Evolutionary conservation across 1,139 yeast species (phyloP), one percentile per base, ranked within the genome.

Genomic region (Hyphopichia fennica): DNA sequence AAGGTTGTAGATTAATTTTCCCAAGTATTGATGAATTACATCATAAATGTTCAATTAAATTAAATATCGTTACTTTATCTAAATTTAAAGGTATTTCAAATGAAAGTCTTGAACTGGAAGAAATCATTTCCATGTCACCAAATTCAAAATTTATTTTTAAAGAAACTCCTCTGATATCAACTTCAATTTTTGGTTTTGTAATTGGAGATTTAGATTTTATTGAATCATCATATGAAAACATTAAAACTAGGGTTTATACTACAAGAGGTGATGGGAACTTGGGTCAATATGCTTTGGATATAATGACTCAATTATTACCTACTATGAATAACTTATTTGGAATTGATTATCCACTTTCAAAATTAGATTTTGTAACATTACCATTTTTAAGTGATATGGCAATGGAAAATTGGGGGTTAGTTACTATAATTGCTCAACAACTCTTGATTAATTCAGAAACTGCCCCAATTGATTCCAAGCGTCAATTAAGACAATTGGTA

Each of bases 351-450:
- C 91, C 91, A 1, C 63, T 83, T 48, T 63, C 68, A 5, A 86
- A 86, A 51, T 60, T 85, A 33, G 93, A 85, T 54, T 63, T 86
- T 37, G 77, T 82, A 2, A 77, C 86, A 1, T 58, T 86, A 13
- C 93, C 93, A 6, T 84, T 81, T 51, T 68, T 86, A 45, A 72
- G 81, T 28, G 91, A 85, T 58, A 86, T 87, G 45, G 93, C 87
- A 4, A 86, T 84, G 83, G 95, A 86, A 57, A 84, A 85, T 55
- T 82, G 86, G 79, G 87, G 88, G 3, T 63, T 84, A 64, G 72
- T 85, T 28, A 77, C 84, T 2, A 71, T 84, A 8, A 74, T 82
- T 44, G 72, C 78, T 38, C 69, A 72, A 38, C 82, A 79, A 47
- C 54, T 82, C 11, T 58, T 82, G 16, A 48, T 77, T 18, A 63